Conservation (phyloP, 192 early-diverging fungal genomes). For the Coemansia aciculifera region DNA sequence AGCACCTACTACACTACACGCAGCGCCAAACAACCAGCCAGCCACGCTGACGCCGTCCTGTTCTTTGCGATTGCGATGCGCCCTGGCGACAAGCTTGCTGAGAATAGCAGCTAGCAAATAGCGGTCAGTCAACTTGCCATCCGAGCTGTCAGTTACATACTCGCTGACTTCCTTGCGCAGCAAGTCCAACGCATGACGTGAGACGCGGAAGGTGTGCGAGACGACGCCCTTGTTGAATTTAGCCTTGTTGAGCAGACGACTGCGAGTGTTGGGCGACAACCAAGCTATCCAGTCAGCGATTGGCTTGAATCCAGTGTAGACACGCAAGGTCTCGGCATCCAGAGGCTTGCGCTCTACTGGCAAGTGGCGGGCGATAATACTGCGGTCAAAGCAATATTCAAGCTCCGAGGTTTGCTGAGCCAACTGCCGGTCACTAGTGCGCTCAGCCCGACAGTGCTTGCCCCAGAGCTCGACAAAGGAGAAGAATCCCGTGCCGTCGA, state of each 20-base stretch:
- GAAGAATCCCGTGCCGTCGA: conserved; percentile 47
- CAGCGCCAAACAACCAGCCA: neutral
- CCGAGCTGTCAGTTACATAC: neutral
- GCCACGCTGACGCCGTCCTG: neutral
- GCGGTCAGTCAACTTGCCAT: conserved; percentile 1
- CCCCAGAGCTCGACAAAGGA: conserved; percentile 49
- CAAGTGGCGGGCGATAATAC: conserved; percentile 28
- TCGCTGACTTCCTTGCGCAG: conserved; percentile 18
- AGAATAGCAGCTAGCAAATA: conserved; percentile 41
- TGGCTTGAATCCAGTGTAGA: conserved; percentile 31
- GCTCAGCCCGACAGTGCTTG: conserved; percentile 19
- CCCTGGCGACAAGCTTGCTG: conserved; percentile 42
- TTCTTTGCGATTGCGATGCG: conserved; percentile 28
- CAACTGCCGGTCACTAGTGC: neutral
- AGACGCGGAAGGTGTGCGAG: conserved; percentile 40
- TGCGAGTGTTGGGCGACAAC: conserved; percentile 44
- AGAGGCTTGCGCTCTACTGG: conserved; percentile 36
- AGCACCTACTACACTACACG: neutral
- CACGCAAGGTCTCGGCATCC: conserved; percentile 12
- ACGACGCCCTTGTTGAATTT: conserved; percentile 25
- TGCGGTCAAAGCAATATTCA: conserved; percentile 40
- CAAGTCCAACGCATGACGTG: conserved; percentile 11
- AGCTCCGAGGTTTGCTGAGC: neutral
- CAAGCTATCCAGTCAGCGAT: conserved; percentile 49
- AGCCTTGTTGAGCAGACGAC: conserved; percentile 27